Percentiles rank a stretch among this genome's conserved stretches.
phyloP scores from a whole-genome alignment of 1,284 basidiomycete species.

The Puccinia polysora region DNA sequence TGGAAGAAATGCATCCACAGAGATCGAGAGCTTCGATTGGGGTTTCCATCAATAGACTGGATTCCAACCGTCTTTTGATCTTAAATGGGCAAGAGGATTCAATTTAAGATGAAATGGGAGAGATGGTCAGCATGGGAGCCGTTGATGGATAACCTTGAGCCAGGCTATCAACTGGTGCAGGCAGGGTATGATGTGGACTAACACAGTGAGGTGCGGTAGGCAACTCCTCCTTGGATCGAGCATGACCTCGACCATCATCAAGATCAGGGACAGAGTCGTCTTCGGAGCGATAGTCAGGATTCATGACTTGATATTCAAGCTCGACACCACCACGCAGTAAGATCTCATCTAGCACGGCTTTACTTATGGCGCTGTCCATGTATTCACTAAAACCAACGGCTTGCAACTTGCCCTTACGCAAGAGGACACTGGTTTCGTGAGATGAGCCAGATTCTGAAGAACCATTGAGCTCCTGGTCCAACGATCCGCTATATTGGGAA shows the following conservation, averaged over 20 bases:
- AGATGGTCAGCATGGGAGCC: background rate
- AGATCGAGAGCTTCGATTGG: conserved; percentile 35
- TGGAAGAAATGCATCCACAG: conserved; percentile 34
- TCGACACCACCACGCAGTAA: conserved; percentile 36
- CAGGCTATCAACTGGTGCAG: conserved; percentile 15
- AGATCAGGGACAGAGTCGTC: conserved; percentile 13
- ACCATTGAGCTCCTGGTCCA: background rate
- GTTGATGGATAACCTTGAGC: conserved; percentile 13
- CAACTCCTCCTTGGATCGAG: conserved; percentile 16
- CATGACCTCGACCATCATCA: conserved; percentile 18
- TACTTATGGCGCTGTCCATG: conserved; percentile 40
- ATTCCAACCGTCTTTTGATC: conserved; percentile 24
- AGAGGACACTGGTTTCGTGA: background rate
- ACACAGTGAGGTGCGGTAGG: conserved; percentile 3
- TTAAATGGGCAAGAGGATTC: background rate
- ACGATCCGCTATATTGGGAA: conserved; percentile 9
- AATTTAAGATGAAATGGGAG: conserved; percentile 8
- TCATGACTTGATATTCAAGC: conserved; percentile 11
- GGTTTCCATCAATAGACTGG: conserved; percentile 30
- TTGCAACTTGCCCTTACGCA: conserved; percentile 31
- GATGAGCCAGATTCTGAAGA: background rate
- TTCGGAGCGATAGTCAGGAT: conserved; percentile 2
- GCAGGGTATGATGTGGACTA: conserved; percentile 33
- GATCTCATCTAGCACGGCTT: conserved; percentile 28
- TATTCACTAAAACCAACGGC: conserved; percentile 37